Evolutionary conservation across 768 basidiomycete species (phyloP), one percentile per base, ranked within the genome.

Genomic region (Tricholomella constricta): DNA sequence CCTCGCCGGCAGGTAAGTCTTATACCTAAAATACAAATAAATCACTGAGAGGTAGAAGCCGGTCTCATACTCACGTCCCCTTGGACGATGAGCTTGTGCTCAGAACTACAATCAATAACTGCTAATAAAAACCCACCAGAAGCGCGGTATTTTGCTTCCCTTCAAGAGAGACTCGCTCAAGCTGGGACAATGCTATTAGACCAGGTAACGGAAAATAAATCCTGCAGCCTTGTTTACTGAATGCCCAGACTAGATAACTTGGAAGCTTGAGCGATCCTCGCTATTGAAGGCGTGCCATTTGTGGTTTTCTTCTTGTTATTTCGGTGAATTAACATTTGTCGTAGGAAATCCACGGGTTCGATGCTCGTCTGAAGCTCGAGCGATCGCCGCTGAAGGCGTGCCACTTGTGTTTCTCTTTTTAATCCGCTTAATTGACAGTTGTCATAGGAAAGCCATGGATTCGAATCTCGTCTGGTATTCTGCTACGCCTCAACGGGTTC

Each of bases 21-120:
- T n/a, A 48, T 38, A 35, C 42, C 15, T 3, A 17, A 14, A n/a
- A 27, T 43, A 8, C 17, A 10, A 25, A 22, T 2, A 14, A 31
- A n/a, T 15, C 20, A 38, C 23, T 34, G 12, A 36, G 14, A 14
- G 42, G 26, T 51, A 10, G 29, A 20, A 74, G 71, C 51, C 19
- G 59, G 57, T 23, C 69, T 65, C 45, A 62, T 69, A 43, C 55
- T 62, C 14, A 64, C 62, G 35, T 81, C 82, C 14, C 80, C 81
- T 2, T 85, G 84, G 80, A 78, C 82, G 2, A 62, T 67, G 15
- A 76, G 68, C 25, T 65, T 89, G 29, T 64, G 63, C 46, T 63
- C 65, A 6, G 68, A 72, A 38, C 58, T 88, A 55, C 66, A 60
- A 49, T 57, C 56, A 3, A 43, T 80, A 22, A 40, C 64, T 10